Percentiles rank a stretch among this genome's conserved stretches.
Evolutionary conservation across 768 basidiomycete genomes (phyloP).

Genomic region (Cantharellus cinnabarinus): DNA sequence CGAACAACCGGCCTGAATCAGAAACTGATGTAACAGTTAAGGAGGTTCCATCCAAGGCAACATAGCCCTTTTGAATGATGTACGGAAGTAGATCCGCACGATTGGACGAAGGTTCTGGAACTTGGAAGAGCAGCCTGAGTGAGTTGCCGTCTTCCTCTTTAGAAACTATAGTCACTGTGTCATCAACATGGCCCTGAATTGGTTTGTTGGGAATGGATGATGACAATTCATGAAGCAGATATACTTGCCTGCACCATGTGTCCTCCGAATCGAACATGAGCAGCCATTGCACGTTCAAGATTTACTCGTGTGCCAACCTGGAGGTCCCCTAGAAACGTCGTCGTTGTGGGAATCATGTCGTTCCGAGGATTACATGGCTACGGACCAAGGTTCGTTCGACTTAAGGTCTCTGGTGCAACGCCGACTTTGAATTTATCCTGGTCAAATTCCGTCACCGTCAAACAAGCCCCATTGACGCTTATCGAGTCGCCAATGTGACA

Average conservation of each 20-base stretch:
- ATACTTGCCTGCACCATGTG: constrained; percentile 81
- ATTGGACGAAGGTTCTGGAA: constrained; percentile 36
- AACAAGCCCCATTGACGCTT: constrained; percentile 67
- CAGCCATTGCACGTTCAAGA: constrained; percentile 86
- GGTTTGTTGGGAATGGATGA: neutral
- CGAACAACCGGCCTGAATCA: constrained; percentile 41
- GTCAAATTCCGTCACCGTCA: constrained; percentile 81
- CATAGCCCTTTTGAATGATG: constrained; percentile 84
- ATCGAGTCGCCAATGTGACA: constrained; percentile 92
- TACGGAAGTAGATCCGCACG: constrained; percentile 54
- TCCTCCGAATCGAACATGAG: constrained; percentile 81
- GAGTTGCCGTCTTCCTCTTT: constrained; percentile 68
- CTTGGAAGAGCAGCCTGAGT: constrained; percentile 59
- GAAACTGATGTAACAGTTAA: constrained; percentile 73
- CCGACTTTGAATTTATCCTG: constrained; percentile 58
- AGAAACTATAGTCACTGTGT: constrained; percentile 55
- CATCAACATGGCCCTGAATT: constrained; percentile 77
- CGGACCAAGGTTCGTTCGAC: constrained; percentile 72
- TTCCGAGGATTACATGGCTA: neutral
- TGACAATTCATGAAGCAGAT: neutral
- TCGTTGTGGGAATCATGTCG: constrained; percentile 10
- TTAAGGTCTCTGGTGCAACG: constrained; percentile 87
- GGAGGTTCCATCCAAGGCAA: constrained; percentile 86
- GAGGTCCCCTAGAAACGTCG: constrained; percentile 37
- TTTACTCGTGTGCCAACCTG: constrained; percentile 67